Evolutionary conservation across 495 filamentous ascomycete species (phyloP).

Genomic region (Thermothielavioides terrestris): DNA sequence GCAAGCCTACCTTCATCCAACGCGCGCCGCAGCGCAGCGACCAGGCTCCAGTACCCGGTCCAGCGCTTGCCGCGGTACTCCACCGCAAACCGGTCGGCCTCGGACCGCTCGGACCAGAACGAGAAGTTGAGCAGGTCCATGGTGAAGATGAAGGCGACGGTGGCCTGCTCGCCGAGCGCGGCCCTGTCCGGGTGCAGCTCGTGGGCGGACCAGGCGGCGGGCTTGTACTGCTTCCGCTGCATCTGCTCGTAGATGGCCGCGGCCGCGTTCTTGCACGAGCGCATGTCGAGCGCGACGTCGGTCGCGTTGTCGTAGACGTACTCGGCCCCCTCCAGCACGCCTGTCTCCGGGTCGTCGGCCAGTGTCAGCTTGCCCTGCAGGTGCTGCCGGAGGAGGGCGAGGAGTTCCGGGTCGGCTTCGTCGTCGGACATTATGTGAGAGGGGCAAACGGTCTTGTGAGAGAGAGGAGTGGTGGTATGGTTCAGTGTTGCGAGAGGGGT

Average conservation of each 20-base stretch:
- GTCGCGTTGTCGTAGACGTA: slow-evolving; percentile 88
- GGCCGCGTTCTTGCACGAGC: slow-evolving; percentile 71
- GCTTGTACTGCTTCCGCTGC: slow-evolving; percentile 75
- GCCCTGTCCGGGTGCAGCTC: slow-evolving; percentile 65
- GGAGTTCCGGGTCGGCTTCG: slow-evolving; percentile 78
- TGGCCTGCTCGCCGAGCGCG: slow-evolving; percentile 61
- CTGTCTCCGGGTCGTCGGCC: slow-evolving; percentile 56
- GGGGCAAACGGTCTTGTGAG: background rate
- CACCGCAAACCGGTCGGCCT: slow-evolving; percentile 63
- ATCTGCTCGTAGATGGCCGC: slow-evolving; percentile 68
- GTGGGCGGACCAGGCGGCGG: slow-evolving; percentile 75
- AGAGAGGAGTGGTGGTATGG: background rate
- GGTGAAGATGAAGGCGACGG: slow-evolving; percentile 85
- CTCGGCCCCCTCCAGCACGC: slow-evolving; percentile 73
- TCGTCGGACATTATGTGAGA: slow-evolving; percentile 66
- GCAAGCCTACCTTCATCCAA: slow-evolving; percentile 82
- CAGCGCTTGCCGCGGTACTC: slow-evolving; percentile 71
- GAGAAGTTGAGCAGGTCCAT: slow-evolving; percentile 97
- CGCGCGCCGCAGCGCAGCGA: slow-evolving; percentile 76
- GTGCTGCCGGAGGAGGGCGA: slow-evolving; percentile 77
- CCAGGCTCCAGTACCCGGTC: slow-evolving; percentile 94
- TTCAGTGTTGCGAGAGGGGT: background rate
- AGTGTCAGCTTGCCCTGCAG: slow-evolving; percentile 47
- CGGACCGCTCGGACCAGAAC: slow-evolving; percentile 72
- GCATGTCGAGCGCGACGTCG: slow-evolving; percentile 78